phyloP scores from a whole-genome alignment of 2,329 filamentous ascomycete species.

The Furcasterigmium sp. region DNA sequence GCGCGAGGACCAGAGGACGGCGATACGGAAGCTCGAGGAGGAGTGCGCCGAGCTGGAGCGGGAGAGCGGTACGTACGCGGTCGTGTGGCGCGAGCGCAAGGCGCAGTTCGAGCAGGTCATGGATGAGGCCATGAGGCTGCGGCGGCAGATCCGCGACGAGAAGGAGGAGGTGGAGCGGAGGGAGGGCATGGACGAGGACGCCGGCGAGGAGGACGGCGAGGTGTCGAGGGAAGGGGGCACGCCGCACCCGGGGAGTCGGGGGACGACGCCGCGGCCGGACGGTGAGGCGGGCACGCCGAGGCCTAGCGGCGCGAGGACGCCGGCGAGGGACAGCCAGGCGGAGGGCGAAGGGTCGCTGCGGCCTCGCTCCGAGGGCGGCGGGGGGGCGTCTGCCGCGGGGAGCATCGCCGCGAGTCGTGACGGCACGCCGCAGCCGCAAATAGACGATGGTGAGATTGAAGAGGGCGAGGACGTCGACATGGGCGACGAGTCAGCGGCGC shows the following conservation, averaged over 20 bases:
- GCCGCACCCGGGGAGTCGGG: constrained; percentile 34
- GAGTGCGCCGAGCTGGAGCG: constrained; percentile 84
- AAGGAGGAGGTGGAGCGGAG: constrained; percentile 89
- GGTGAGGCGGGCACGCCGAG: constrained; percentile 26
- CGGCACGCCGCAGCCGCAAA: constrained; percentile 25
- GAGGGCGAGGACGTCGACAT: constrained; percentile 55
- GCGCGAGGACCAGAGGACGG: constrained; percentile 75
- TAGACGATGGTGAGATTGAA: constrained; percentile 25
- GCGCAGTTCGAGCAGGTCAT: constrained; percentile 87
- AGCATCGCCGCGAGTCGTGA: constrained; percentile 34
- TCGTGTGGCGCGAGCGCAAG: constrained; percentile 77
- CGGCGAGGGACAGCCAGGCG: constrained; percentile 19
- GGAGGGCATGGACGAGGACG: constrained; percentile 71
- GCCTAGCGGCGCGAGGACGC: constrained; percentile 24
- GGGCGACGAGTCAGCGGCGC: constrained; percentile 35
- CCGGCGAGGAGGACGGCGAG: constrained; percentile 52
- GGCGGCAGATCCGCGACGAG: constrained; percentile 84
- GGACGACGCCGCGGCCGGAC: constrained; percentile 39
- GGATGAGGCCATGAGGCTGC: constrained; percentile 82
- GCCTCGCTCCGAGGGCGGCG: constrained; percentile 5
- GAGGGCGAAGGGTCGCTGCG: constrained; percentile 18
- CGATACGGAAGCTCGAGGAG: constrained; percentile 75
- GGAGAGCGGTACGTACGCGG: constrained; percentile 75
- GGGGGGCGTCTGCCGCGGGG: constrained; percentile 24
- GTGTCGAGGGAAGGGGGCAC: constrained; percentile 40